Percentiles rank a stretch among this genome's conserved stretches.
These are phyloP conservation scores for Psilocybe azurescens DNA, from an alignment of 768 basidiomycete species.

Conservation along the genomic window DNA sequence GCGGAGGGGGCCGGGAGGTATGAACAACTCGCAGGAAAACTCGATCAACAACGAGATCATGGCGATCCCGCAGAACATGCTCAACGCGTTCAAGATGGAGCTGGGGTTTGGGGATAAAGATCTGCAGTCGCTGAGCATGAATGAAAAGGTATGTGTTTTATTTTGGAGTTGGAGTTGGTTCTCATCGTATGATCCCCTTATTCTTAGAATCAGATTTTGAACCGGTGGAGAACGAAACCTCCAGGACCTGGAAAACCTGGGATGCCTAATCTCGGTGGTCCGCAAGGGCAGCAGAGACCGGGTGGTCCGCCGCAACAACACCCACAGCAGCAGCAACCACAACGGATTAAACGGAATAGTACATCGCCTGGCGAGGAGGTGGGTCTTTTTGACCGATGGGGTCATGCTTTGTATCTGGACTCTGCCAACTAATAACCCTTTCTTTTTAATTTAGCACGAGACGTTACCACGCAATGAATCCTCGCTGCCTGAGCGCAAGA, in stretches of 20 bases:
- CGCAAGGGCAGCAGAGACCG: conserved; percentile 38
- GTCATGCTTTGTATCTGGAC: too few species aligned
- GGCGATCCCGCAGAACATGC: conserved; percentile 36
- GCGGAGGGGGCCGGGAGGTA: neutral
- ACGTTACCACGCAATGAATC: conserved; percentile 52
- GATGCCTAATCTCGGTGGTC: conserved; percentile 32
- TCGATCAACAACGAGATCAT: conserved; percentile 47
- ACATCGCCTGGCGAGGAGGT: conserved; percentile 71
- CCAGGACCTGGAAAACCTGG: conserved; percentile 4
- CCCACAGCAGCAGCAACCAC: conserved; percentile 25
- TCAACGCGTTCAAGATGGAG: conserved; percentile 47
- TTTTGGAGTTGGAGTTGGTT: conserved; percentile 3
- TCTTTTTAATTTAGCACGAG: conserved; percentile 42
- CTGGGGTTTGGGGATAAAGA: conserved; percentile 54
- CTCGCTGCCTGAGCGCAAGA: conserved; percentile 64
- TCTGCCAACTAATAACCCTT: too few species aligned
- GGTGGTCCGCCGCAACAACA: conserved; percentile 23
- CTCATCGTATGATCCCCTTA: conserved; percentile 7
- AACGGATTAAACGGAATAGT: conserved; percentile 56
- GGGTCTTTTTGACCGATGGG: conserved; percentile 6
- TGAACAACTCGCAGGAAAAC: conserved; percentile 13
- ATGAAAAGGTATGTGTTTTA: conserved; percentile 62
- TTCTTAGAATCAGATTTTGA: conserved; percentile 21
- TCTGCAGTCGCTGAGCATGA: conserved; percentile 39
- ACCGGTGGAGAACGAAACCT: conserved; percentile 13